phyloP scores from a whole-genome alignment of 768 basidiomycete species.

The Trametes maxima region DNA sequence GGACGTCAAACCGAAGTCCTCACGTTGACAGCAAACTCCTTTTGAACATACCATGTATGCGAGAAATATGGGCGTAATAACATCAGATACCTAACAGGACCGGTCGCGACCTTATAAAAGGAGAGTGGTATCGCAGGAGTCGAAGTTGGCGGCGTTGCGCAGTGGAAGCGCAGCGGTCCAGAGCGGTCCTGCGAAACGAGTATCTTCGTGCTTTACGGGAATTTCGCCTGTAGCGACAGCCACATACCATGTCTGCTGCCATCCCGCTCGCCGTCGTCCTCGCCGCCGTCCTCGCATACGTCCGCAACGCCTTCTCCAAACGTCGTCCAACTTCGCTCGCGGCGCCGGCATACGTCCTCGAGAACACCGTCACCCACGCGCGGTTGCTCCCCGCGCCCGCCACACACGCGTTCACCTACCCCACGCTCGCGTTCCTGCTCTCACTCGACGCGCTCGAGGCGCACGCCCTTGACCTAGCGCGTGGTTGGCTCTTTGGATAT shows the following conservation, averaged over 20 bases:
- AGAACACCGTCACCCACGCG: slow-evolving; percentile 55
- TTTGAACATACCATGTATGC: too few species aligned
- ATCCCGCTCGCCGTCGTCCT: not conserved
- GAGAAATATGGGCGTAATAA: too few species aligned
- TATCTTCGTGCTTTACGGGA: too few species aligned
- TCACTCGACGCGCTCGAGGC: slow-evolving; percentile 57
- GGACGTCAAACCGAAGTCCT: too few species aligned
- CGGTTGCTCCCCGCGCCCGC: slow-evolving; percentile 51
- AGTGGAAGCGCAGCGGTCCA: too few species aligned
- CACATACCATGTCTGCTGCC: not conserved
- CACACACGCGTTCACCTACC: slow-evolving; percentile 61
- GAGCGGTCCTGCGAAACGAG: too few species aligned
- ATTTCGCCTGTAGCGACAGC: too few species aligned
- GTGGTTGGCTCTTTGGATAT: slow-evolving; percentile 58
- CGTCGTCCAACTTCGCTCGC: not conserved
- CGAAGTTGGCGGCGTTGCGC: too few species aligned
- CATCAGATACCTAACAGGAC: too few species aligned
- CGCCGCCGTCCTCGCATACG: not conserved
- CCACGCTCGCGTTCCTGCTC: slow-evolving; percentile 56
- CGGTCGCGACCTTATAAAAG: too few species aligned
- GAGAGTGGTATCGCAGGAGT: too few species aligned
- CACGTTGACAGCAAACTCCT: too few species aligned
- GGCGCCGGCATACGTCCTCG: slow-evolving; percentile 45
- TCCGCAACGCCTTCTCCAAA: not conserved
- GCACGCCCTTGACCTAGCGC: slow-evolving; percentile 46